These are phyloP conservation scores for Beauveria pseudobassiana DNA, from an alignment of 2,329 filamentous ascomycete genomes.

Conservation along the genomic window DNA sequence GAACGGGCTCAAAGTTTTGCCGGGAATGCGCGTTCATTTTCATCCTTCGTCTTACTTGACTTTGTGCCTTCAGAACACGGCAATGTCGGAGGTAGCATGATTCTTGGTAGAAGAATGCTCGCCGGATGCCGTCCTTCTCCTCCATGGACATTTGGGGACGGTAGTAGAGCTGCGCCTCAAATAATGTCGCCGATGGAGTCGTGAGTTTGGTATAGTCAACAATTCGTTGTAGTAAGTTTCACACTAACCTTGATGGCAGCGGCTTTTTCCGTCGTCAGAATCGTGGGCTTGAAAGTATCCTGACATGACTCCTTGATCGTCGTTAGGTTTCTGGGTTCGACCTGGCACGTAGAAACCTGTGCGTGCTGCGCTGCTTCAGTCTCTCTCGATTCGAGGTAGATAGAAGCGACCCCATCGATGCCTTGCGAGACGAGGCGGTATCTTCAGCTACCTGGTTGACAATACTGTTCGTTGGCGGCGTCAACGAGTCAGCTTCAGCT, in stretches of 20 bases:
- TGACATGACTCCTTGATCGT: constrained; percentile 28
- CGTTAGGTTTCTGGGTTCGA: constrained; percentile 29
- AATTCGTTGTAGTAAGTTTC: constrained; percentile 73
- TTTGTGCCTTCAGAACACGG: constrained; percentile 60
- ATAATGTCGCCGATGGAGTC: constrained; percentile 25
- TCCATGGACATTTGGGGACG: constrained; percentile 43
- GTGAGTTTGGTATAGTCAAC: constrained; percentile 37
- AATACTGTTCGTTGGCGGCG: neutral
- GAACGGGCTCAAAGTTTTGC: constrained; percentile 63
- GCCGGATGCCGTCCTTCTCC: constrained; percentile 47
- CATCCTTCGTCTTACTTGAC: constrained; percentile 21
- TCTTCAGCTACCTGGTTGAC: neutral
- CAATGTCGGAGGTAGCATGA: constrained; percentile 66
- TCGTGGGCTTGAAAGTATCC: constrained; percentile 24
- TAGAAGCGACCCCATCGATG: neutral
- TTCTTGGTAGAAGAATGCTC: constrained; percentile 59
- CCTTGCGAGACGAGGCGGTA: neutral
- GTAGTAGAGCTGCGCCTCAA: constrained; percentile 46
- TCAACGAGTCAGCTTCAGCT: neutral
- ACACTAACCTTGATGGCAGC: constrained; percentile 79
- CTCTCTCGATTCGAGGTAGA: constrained; percentile 2
- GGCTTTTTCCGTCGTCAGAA: constrained; percentile 64
- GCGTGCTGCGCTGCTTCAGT: neutral
- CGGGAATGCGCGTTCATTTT: constrained; percentile 13
- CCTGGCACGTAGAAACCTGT: constrained; percentile 20